Evolutionary conservation across 1,284 basidiomycete species (phyloP).

Genomic region (Boletus albobrunnescens): DNA sequence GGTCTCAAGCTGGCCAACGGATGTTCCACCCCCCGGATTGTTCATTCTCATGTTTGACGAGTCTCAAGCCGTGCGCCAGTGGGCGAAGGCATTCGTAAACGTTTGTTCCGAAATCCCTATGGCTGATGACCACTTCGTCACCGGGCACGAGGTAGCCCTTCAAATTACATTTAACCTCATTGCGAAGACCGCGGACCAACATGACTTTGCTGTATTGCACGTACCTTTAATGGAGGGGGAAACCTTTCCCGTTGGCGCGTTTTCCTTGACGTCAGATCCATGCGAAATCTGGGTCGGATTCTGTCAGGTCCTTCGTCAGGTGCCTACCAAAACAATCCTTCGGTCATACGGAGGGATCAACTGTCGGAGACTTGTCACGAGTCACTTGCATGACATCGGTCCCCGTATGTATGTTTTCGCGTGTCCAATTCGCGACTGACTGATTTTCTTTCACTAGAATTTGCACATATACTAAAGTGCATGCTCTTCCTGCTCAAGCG

Average conservation of each 20-base stretch:
- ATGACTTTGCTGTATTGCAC: not conserved
- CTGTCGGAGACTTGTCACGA: constrained; percentile 49
- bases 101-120: constrained; percentile 44
- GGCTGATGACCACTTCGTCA: constrained; percentile 41
- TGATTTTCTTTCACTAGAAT: constrained; percentile 45
- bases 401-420: constrained; percentile 48
- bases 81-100: constrained; percentile 49
- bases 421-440: not conserved
- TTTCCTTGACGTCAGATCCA: constrained; percentile 38
- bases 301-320: constrained; percentile 44
- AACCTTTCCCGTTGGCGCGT: constrained; percentile 5
- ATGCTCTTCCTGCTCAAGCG: constrained; percentile 54
- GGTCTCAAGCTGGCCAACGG: constrained; percentile 52
- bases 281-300: constrained; percentile 56
- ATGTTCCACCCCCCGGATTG: constrained; percentile 55
- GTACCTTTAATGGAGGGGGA: constrained; percentile 6
- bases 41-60: constrained; percentile 57
- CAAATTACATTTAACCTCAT: constrained; percentile 34
- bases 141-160: constrained; percentile 44
- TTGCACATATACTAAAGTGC: constrained; percentile 57
- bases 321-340: constrained; percentile 47
- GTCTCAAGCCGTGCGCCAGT: constrained; percentile 47
- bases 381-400: constrained; percentile 61
- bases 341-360: constrained; percentile 38
- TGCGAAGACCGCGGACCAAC: constrained; percentile 11